These are phyloP conservation scores for Diutina siamensis DNA, from an alignment of 1,139 yeast genomes.

Conservation along the genomic window DNA sequence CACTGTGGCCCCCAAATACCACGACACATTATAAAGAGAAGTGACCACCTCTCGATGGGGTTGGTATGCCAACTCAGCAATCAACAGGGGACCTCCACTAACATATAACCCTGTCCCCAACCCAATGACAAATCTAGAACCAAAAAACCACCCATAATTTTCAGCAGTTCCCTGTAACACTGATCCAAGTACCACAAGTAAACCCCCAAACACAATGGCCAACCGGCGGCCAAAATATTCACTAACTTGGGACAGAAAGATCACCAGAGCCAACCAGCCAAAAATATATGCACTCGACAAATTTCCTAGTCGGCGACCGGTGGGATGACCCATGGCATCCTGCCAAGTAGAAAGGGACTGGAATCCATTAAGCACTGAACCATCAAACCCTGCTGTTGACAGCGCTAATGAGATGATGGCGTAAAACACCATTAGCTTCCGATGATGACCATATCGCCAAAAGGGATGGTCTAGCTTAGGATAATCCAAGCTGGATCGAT, in stretches of 20 bases:
- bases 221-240: constrained; percentile 39
- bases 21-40: constrained; percentile 34
- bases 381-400: constrained; percentile 30
- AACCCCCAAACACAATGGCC: constrained; percentile 22
- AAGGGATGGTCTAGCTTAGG: background rate
- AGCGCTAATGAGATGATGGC: background rate
- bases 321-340: constrained; percentile 25
- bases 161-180: constrained; percentile 31
- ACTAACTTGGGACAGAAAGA: constrained; percentile 21
- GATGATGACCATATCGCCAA: background rate
- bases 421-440: background rate
- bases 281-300: constrained; percentile 23
- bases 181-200: constrained; percentile 32
- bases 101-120: constrained; percentile 28
- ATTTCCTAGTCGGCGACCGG: constrained; percentile 34
- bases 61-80: constrained; percentile 35
- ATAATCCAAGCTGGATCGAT: too few relatives aligned
- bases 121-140: constrained; percentile 36
- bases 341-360: constrained; percentile 31
- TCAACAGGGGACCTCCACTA: constrained; percentile 32
- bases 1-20: constrained; percentile 36
- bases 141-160: constrained; percentile 29
- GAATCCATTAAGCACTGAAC: constrained; percentile 39
- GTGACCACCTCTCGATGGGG: constrained; percentile 37
- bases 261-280: constrained; percentile 17